These are phyloP conservation scores for Podospora bellae-mahoneyi DNA, from an alignment of 495 filamentous ascomycete genomes.

Conservation along the genomic window DNA sequence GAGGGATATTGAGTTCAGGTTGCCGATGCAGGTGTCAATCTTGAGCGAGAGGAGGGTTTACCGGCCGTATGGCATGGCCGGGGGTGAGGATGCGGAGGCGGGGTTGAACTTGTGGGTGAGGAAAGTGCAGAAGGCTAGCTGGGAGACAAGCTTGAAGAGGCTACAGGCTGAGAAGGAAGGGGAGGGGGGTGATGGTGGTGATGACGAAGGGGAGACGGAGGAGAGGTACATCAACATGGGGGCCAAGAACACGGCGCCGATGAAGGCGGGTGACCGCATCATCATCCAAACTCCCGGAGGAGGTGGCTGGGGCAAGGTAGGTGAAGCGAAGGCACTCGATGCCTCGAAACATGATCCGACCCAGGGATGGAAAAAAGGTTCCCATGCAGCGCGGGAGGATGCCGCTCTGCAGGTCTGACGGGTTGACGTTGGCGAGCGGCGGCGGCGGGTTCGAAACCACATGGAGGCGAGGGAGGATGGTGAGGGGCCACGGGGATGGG, in stretches of 20 bases:
- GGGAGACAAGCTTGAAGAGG: constrained; percentile 36
- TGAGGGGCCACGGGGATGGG: not conserved
- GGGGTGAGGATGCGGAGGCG: constrained; percentile 75
- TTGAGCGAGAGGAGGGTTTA: constrained; percentile 84
- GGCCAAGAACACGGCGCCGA: constrained; percentile 88
- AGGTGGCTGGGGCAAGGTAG: constrained; percentile 66
- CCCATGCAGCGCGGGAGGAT: constrained; percentile 54
- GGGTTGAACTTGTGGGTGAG: constrained; percentile 88
- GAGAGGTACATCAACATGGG: constrained; percentile 78
- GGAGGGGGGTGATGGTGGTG: constrained; percentile 27
- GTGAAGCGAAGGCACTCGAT: constrained; percentile 47
- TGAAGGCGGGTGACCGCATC: constrained; percentile 82
- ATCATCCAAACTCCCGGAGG: constrained; percentile 70
- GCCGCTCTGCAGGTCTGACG: constrained; percentile 45
- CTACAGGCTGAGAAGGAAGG: constrained; percentile 20
- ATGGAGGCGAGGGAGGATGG: not conserved
- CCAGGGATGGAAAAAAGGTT: constrained; percentile 58
- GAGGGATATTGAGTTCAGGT: constrained; percentile 90
- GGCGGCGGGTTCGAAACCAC: not conserved
- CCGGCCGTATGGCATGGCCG: constrained; percentile 81
- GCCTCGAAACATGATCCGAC: constrained; percentile 49
- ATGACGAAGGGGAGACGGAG: constrained; percentile 42
- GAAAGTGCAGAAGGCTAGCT: constrained; percentile 52
- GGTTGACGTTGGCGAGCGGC: not conserved
- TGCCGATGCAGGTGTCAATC: constrained; percentile 84